Evolutionary conservation across 2,329 filamentous ascomycete species (phyloP), one percentile per base, ranked within the genome.

Genomic region (Dryadomyces quercivorus): DNA sequence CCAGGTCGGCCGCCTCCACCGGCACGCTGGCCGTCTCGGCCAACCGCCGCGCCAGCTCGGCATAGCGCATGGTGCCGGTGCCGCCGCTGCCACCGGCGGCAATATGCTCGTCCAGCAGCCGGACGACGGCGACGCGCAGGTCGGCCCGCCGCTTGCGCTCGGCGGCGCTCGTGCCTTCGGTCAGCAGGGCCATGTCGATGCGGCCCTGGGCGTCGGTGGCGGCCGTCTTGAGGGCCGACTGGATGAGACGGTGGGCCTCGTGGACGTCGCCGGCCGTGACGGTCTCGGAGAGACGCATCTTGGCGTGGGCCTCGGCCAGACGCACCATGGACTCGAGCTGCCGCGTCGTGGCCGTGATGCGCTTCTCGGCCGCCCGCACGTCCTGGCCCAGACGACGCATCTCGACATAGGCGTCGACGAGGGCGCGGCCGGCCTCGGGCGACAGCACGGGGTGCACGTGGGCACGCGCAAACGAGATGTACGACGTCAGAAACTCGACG

Each of bases 251-350:
- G 49, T 95, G 88, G 0, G 93, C 91, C 72, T 98, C 93, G 51
- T 82, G 73, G 6, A 98, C 94, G 64, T 98, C 94, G 50, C 80
- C 78, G 31, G 78, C 81, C 0, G 87, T 90, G 45, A 98, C 93
- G 15, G 76, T 80, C 2, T 75, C 67, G 0, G 86, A 81, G 5
- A 98, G 80, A 4, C 93, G 86, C 94, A 98, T 98, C 70, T 96
- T 96, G 51, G 93, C 94, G 69, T 98, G 94, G 0, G 91, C 93
- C 73, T 98, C 93, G 1, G 91, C 75, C 3, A 98, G 85, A 58
- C 93, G 92, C 66, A 98, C 97, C 94, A 98, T 98, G 48, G 86
- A 93, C 72, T 98, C 94, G 6, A 98, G 78, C 70, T 98, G 93
- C 66, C 93, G 82, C 0, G 94, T 98, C 3, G 93, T 98, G 44